Evolutionary conservation across 345 rosid species (phyloP), one percentile per base, ranked within the genome.

Genomic region (Mercurialis annua): DNA sequence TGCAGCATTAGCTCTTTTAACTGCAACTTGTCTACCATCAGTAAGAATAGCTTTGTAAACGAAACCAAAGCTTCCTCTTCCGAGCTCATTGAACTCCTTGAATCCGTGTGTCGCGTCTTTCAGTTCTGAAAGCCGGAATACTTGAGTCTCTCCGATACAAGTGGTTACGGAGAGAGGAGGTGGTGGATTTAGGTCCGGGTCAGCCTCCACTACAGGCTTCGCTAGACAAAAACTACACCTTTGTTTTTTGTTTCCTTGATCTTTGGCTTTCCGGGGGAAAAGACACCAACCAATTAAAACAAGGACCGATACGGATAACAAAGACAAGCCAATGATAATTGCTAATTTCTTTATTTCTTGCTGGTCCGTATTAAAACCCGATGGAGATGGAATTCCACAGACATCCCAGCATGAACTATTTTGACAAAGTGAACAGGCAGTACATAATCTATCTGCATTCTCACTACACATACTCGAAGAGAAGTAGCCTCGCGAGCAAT

Each of bases 41-140:
- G 88, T 44, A 20, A 93, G 73, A 56, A 87, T 76, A 23, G 96
- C 96, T 68, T 83, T 90, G 77, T 90, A 93, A 64, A 90, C 97
- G 42, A 93, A 90, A 58, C 98, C 94, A 29, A 83, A 90, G 79
- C 90, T 90, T 75, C 96, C 97, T 70, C 92, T 77, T 4, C 97
- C 97, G 34, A 93, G 84, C 79, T 86, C 97, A 38, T 86, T 93
- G 77, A 92, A 92, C 78, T 92, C 96, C 73, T 88, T 93, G 79
- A 93, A 93, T 10, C 97, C 98, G 64, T 90, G 87, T 10, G 98
- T 90, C 7, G 92, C 96, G 53, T 93, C 98, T 81, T 90, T 93
- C 4, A 93, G 81, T 78, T 93, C 96, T 5, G 89, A 81, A 20
- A 93, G 87, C 52, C 97, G 72, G 70, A 88, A 93, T 55, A 87